These are phyloP conservation scores for Turritis glabra DNA, from an alignment of 345 rosid genomes.

Conservation along the genomic window DNA sequence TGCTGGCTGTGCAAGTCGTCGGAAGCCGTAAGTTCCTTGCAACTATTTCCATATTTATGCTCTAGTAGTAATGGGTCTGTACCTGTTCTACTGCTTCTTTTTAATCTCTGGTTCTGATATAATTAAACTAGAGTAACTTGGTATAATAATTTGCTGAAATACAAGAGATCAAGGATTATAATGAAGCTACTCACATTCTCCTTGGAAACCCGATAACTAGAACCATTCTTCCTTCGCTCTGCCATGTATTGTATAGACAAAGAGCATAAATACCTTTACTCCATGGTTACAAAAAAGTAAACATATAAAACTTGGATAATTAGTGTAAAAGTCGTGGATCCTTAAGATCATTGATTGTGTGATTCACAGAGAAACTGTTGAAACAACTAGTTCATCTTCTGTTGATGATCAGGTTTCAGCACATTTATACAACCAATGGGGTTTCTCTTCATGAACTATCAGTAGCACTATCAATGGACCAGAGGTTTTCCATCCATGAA, in stretches of 20 bases:
- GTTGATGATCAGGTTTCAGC: constrained; percentile 60
- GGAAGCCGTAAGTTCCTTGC: constrained; percentile 78
- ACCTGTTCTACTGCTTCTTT: background rate
- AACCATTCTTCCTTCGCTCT: constrained; percentile 1
- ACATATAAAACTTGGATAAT: background rate
- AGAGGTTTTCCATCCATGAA: constrained; percentile 55
- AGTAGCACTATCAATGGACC: constrained; percentile 55
- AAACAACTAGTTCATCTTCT: constrained; percentile 8
- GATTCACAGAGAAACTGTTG: background rate
- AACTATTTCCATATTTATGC: background rate
- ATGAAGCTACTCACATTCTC: constrained; percentile 16
- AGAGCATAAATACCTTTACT: background rate
- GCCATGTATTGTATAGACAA: background rate
- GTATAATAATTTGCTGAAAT: background rate
- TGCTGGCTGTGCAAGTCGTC: constrained; percentile 92
- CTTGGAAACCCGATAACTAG: background rate
- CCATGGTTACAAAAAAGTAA: background rate
- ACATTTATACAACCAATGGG: constrained; percentile 96
- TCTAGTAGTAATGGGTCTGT: background rate
- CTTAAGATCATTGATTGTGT: background rate
- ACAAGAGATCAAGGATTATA: constrained; percentile 9
- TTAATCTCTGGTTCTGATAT: background rate
- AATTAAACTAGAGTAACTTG: background rate
- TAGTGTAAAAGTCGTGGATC: background rate
- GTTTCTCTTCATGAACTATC: constrained; percentile 97